These are phyloP conservation scores for Apophysomyces trapeziformis DNA, from an alignment of 371 early-diverging fungal genomes.

Conservation along the genomic window DNA sequence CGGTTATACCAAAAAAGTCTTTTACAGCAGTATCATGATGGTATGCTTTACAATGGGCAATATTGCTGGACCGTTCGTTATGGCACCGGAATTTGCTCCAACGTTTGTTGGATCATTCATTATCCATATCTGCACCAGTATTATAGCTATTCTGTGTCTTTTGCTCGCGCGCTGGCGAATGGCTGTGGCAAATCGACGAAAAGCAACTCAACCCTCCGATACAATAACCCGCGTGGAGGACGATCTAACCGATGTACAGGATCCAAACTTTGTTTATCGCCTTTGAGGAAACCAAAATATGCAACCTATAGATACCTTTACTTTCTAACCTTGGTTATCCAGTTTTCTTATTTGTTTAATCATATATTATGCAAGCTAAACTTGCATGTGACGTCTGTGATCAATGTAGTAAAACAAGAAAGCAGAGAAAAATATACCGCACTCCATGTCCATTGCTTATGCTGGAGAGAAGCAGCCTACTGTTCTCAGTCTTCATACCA, in stretches of 20 bases:
- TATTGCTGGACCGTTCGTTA: conserved; percentile 26
- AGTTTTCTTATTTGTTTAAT: too few relatives aligned
- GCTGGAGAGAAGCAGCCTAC: too few relatives aligned
- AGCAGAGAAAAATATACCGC: too few relatives aligned
- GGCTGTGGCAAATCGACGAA: conserved; percentile 25
- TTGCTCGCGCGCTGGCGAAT: conserved; percentile 26
- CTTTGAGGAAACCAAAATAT: conserved; percentile 14
- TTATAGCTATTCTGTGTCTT: conserved; percentile 17
- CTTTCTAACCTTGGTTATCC: too few relatives aligned
- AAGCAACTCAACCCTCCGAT: conserved; percentile 16
- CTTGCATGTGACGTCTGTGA: too few relatives aligned
- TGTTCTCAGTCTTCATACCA: too few relatives aligned
- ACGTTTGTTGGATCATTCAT: conserved; percentile 21
- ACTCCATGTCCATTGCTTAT: too few relatives aligned
- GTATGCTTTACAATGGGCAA: conserved; percentile 20
- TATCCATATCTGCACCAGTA: conserved; percentile 18
- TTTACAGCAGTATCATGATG: neutral
- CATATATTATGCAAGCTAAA: too few relatives aligned
- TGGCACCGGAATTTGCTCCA: conserved; percentile 22
- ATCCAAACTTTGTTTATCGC: conserved; percentile 39
- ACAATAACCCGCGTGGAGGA: conserved; percentile 28
- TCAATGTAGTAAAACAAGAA: too few relatives aligned
- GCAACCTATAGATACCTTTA: too few relatives aligned
- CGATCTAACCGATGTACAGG: conserved; percentile 36
- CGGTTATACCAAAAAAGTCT: conserved; percentile 17